Conservation (phyloP, 2,329 filamentous ascomycete species). For the Talaromyces atroroseus region DNA sequence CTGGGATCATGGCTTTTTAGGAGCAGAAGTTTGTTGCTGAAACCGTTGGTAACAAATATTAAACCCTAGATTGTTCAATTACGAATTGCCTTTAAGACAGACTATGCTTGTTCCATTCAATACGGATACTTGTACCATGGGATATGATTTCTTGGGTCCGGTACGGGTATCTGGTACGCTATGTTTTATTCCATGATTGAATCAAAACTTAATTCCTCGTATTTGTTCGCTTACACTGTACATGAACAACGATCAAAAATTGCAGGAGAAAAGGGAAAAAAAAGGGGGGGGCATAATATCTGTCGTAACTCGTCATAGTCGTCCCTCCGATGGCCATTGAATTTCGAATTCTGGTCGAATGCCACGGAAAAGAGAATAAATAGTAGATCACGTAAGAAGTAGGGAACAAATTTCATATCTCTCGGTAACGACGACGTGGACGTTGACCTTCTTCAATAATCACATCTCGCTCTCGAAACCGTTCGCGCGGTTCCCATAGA, state of each 20-base stretch:
- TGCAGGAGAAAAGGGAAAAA: background rate
- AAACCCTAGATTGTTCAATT: background rate
- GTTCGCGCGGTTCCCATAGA: constrained; percentile 8
- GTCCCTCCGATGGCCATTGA: background rate
- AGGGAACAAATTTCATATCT: constrained; percentile 2
- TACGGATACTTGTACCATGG: background rate
- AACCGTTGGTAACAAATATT: too few species aligned
- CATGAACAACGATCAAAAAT: background rate
- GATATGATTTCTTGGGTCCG: background rate
- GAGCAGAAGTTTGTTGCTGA: too few species aligned
- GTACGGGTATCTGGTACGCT: background rate
- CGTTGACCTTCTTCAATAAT: constrained; percentile 7
- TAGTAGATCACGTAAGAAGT: background rate
- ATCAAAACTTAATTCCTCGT: background rate
- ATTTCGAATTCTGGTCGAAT: background rate
- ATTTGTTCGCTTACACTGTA: background rate
- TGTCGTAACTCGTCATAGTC: background rate
- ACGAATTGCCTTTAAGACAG: too few species aligned
- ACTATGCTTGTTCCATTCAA: background rate
- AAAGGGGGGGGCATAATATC: too few species aligned
- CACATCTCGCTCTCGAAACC: constrained; percentile 11
- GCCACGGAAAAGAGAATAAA: background rate
- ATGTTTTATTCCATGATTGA: background rate
- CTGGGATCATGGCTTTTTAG: too few species aligned
- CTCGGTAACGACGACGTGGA: constrained; percentile 11